A percentile compares a stretch with the other conserved stretches of the same genome.
Evolutionary conservation across 176 grass and related monocot genomes (phyloP).

Genomic region (Coix lacrymajobi): DNA sequence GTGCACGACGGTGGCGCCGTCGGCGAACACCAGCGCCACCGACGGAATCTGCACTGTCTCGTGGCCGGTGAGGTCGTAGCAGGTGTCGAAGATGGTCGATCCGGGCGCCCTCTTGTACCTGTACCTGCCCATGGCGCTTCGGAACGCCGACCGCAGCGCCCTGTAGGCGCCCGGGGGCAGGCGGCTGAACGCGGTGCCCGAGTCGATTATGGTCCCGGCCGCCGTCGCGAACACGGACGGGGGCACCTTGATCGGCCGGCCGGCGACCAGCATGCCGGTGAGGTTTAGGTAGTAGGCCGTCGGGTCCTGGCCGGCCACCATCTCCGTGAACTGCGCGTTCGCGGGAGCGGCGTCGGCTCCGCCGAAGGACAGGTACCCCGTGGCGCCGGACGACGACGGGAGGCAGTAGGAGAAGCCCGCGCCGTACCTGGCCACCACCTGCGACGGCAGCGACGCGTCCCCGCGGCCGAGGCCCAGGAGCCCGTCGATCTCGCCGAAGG

Average conservation of each 20-base stretch:
- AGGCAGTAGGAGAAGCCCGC: constrained; percentile 76
- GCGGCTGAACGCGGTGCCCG: constrained; percentile 31
- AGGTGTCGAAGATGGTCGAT: constrained; percentile 56
- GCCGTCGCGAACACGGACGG: constrained; percentile 17
- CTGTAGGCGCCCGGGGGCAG: constrained; percentile 54
- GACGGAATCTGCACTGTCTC: constrained; percentile 35
- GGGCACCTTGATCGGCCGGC: constrained; percentile 18
- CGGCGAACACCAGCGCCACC: constrained; percentile 53
- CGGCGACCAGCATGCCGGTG: constrained; percentile 41
- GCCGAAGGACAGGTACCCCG: constrained; percentile 53
- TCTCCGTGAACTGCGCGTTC: constrained; percentile 44
- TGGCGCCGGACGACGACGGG: constrained; percentile 42
- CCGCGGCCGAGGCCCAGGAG: constrained; percentile 57
- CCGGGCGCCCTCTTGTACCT: constrained; percentile 38
- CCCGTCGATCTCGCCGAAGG: constrained; percentile 47
- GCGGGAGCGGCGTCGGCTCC: background rate
- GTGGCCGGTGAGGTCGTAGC: constrained; percentile 62
- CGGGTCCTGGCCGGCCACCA: constrained; percentile 1
- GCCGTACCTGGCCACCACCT: constrained; percentile 34
- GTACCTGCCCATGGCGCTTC: constrained; percentile 21
- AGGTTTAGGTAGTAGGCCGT: constrained; percentile 62
- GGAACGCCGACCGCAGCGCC: constrained; percentile 34
- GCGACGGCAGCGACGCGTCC: constrained; percentile 48
- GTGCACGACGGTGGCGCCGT: constrained; percentile 32
- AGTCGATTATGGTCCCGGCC: constrained; percentile 56